phyloP scores from a whole-genome alignment of 2,329 filamentous ascomycete genomes.

The Trichoderma sp. region DNA sequence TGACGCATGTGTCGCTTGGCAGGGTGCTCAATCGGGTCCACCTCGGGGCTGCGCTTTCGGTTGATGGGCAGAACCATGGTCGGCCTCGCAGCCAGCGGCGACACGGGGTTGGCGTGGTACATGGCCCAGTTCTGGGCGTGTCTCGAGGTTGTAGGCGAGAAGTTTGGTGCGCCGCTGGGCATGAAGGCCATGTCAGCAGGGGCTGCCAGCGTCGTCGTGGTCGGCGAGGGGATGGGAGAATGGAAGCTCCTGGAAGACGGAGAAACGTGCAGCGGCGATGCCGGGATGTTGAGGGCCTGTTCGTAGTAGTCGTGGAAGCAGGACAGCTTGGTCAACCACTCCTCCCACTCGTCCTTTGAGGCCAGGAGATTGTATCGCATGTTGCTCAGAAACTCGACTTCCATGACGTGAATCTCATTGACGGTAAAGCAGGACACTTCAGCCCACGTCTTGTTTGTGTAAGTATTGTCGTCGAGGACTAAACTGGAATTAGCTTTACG shows the following conservation, averaged over 20 bases:
- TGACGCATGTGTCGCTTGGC: slow-evolving; percentile 52
- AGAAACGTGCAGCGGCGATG: slow-evolving; percentile 44
- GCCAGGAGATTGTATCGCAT: slow-evolving; percentile 93
- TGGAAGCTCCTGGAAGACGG: slow-evolving; percentile 45
- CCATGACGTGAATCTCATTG: slow-evolving; percentile 97
- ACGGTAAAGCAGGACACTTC: slow-evolving; percentile 95
- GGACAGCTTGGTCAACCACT: slow-evolving; percentile 82
- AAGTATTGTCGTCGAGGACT: slow-evolving; percentile 97
- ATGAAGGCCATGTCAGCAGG: slow-evolving; percentile 41
- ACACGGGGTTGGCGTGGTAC: slow-evolving; percentile 48
- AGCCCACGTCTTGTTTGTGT: slow-evolving; percentile 99
- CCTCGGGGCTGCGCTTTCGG: slow-evolving; percentile 58
- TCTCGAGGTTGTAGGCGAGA: slow-evolving; percentile 47
- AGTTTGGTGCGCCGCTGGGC: slow-evolving; percentile 41
- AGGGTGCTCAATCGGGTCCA: slow-evolving; percentile 56
- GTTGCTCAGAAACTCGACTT: slow-evolving; percentile 99
- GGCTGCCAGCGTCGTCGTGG: slow-evolving; percentile 39
- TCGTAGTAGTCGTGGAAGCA: slow-evolving; percentile 85
- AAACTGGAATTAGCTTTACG: slow-evolving; percentile 32
- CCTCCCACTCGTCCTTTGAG: slow-evolving; percentile 82
- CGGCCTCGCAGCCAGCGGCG: slow-evolving; percentile 55
- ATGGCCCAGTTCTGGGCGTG: slow-evolving; percentile 47
- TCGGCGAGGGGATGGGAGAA: slow-evolving; percentile 58
- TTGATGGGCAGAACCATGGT: slow-evolving; percentile 45
- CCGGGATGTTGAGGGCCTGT: slow-evolving; percentile 58